Percentiles rank a stretch among this genome's conserved stretches.
Conservation (phyloP, 169 alveolate genomes). For the Plasmodium malariae region DNA sequence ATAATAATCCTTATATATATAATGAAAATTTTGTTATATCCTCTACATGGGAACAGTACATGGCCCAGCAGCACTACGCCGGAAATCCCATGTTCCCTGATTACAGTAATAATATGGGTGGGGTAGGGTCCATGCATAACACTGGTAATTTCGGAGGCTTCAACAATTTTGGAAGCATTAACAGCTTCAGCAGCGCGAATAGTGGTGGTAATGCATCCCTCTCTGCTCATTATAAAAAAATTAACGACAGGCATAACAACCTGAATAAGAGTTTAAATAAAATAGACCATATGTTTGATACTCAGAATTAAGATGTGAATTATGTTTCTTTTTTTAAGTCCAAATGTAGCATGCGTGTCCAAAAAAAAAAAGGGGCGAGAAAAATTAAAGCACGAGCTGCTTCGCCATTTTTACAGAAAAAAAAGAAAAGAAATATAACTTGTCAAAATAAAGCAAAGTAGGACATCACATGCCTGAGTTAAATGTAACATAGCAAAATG, state of each 20-base stretch:
- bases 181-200: neutral
- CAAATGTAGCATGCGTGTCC: neutral
- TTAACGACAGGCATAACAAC: constrained; percentile 7
- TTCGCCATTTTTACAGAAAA: no score
- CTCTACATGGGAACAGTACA: constrained; percentile 35
- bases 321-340: neutral
- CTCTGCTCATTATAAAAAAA: constrained; percentile 7
- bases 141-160: neutral
- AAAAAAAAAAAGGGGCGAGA: neutral
- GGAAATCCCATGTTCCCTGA: neutral
- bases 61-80: constrained; percentile 15
- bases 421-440: no score
- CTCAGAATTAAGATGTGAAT: neutral
- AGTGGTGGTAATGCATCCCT: neutral
- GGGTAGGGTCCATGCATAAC: neutral
- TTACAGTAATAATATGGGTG: no score
- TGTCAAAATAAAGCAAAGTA: no score
- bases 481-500: no score
- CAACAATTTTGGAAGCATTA: neutral
- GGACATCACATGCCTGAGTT: no score
- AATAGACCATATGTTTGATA: constrained; percentile 19
- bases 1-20: constrained; percentile 42
- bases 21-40: constrained; percentile 27
- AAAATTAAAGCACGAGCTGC: no score
- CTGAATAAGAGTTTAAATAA: constrained; percentile 5